These are phyloP conservation scores for Brassica carinata DNA, from an alignment of 345 rosid genomes.

Conservation along the genomic window DNA sequence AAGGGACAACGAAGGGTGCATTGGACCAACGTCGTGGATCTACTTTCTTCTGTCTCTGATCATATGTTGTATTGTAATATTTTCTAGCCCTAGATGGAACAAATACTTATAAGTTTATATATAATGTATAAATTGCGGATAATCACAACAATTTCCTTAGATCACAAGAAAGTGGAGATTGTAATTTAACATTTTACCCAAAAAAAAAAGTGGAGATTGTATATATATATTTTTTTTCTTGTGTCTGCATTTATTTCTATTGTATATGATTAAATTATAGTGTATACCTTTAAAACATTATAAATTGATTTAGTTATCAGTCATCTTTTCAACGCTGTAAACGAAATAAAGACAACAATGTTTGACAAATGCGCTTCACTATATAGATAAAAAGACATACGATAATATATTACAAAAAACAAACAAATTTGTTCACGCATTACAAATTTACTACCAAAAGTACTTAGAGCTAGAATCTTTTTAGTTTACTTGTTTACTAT, in stretches of 20 bases:
- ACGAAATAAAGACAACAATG: neutral
- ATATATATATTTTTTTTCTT: neutral
- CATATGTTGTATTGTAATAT: slow-evolving; percentile 36
- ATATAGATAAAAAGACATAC: neutral
- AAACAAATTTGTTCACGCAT: neutral
- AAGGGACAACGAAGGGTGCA: slow-evolving; percentile 29
- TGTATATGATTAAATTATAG: neutral
- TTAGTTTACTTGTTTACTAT: neutral
- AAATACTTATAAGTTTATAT: neutral
- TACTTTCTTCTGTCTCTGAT: slow-evolving; percentile 44
- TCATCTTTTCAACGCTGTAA: neutral
- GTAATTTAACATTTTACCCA: neutral
- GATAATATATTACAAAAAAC: neutral
- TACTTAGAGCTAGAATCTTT: neutral
- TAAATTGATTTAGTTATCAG: neutral
- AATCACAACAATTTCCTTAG: neutral
- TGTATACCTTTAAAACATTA: neutral
- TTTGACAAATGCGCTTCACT: neutral
- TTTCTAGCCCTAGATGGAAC: slow-evolving; percentile 17
- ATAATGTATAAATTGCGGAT: neutral
- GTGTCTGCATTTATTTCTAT: neutral
- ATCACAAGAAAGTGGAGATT: neutral
- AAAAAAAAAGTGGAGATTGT: neutral
- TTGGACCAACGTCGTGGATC: slow-evolving; percentile 49
- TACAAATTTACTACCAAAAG: neutral